Conservation (phyloP, 2,329 filamentous ascomycete genomes). For the Trichoderma pleuroti region DNA sequence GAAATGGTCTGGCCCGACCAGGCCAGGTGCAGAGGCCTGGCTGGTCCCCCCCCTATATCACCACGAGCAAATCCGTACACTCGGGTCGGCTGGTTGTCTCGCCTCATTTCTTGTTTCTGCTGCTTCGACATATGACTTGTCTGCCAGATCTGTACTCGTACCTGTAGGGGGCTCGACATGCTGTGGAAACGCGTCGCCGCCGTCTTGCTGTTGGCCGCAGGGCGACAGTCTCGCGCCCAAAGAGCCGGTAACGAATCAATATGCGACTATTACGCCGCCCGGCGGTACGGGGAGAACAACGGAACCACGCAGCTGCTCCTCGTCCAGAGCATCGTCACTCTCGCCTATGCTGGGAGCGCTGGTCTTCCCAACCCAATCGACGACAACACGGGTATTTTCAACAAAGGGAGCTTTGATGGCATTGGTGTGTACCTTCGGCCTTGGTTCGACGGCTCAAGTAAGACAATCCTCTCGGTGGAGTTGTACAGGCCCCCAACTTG, state of each 20-base stretch:
- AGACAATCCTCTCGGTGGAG: background rate
- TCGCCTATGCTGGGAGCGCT: constrained; percentile 29
- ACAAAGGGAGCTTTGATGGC: constrained; percentile 25
- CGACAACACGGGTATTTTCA: constrained; percentile 30
- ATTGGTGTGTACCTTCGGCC: constrained; percentile 26
- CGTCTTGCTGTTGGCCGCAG: background rate
- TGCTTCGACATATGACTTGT: background rate
- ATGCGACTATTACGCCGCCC: constrained; percentile 32
- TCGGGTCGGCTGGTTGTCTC: background rate
- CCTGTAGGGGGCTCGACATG: background rate
- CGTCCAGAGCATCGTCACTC: constrained; percentile 30
- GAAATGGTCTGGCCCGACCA: background rate
- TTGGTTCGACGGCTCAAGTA: constrained; percentile 33
- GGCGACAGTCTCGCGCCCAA: background rate
- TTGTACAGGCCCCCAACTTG: background rate
- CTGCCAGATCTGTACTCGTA: background rate
- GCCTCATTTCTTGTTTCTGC: background rate
- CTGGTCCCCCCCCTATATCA: background rate
- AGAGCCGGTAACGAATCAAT: constrained; percentile 22
- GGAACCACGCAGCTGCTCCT: constrained; percentile 27
- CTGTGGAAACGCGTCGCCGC: constrained; percentile 3
- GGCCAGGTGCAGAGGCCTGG: background rate
- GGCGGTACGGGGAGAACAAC: constrained; percentile 26
- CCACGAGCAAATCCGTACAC: background rate
- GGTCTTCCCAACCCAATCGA: constrained; percentile 20